phyloP scores from a whole-genome alignment of 1,284 basidiomycete species.

The Bjerkandera adusta region DNA sequence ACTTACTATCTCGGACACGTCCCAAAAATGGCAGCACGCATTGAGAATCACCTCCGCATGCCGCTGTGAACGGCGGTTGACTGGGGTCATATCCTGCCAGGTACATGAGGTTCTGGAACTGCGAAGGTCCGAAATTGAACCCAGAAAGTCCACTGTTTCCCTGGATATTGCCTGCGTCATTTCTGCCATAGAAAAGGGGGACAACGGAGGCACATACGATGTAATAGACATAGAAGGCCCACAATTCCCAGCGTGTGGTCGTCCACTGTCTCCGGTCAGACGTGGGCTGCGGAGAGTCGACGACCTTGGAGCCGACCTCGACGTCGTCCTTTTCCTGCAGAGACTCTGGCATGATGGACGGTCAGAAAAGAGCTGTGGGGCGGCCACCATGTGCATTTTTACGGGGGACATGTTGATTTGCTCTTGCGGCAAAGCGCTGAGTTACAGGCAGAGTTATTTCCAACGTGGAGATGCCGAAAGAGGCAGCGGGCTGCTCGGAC shows the following conservation, averaged over 20 bases:
- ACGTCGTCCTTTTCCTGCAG: background rate
- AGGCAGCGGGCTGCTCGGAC: too few species aligned
- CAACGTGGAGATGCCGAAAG: too few species aligned
- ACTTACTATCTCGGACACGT: slow-evolving; percentile 57
- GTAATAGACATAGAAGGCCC: slow-evolving; percentile 74
- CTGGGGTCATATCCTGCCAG: slow-evolving; percentile 69
- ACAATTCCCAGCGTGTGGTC: slow-evolving; percentile 58
- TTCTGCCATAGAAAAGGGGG: background rate
- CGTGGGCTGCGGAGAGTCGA: background rate
- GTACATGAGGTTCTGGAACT: slow-evolving; percentile 75
- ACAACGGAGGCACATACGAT: slow-evolving; percentile 35
- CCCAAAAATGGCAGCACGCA: slow-evolving; percentile 71
- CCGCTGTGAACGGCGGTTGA: slow-evolving; percentile 47
- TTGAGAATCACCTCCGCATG: slow-evolving; percentile 47
- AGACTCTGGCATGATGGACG: background rate
- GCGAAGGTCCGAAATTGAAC: slow-evolving; percentile 76
- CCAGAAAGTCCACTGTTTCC: slow-evolving; percentile 73
- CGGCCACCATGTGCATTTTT: background rate
- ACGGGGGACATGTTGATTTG: background rate
- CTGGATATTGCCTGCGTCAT: slow-evolving; percentile 23
- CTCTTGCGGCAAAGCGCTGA: too few species aligned
- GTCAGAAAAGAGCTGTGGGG: background rate
- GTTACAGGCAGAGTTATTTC: too few species aligned
- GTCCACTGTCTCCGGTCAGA: slow-evolving; percentile 26
- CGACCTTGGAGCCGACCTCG: slow-evolving; percentile 1